These are phyloP conservation scores for Albifimbria verrucaria DNA, from an alignment of 2,329 filamentous ascomycete species.

Conservation along the genomic window DNA sequence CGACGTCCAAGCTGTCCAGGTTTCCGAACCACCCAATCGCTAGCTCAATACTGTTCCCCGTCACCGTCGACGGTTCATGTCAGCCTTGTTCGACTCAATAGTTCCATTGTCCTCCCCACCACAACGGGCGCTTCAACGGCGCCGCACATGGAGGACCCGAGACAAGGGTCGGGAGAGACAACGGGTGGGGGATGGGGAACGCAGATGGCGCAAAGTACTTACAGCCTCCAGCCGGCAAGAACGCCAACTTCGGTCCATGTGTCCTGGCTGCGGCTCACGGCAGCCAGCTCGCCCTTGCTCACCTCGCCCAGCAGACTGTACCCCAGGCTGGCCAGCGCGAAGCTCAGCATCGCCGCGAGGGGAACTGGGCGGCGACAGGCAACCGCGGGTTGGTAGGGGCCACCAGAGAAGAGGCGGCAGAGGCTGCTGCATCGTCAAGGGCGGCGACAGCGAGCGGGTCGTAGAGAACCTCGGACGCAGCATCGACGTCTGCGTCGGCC, in stretches of 20 bases:
- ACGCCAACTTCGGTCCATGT: constrained; percentile 59
- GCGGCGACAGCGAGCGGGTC: constrained; percentile 3
- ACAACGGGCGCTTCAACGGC: not conserved
- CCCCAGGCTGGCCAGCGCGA: constrained; percentile 61
- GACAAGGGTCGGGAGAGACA: not conserved
- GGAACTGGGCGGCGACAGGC: constrained; percentile 46
- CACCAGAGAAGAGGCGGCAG: not conserved
- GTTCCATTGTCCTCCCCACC: not conserved
- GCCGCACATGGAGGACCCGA: no score
- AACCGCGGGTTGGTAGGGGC: constrained; percentile 27
- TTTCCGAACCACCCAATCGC: constrained; percentile 69
- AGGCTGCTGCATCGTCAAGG: not conserved
- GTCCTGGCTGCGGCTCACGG: constrained; percentile 61
- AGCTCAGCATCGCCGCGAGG: constrained; percentile 51
- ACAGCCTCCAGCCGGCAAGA: constrained; percentile 53
- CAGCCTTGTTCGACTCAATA: not conserved
- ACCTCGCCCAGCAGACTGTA: constrained; percentile 60
- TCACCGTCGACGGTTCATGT: not conserved
- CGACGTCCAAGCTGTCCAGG: constrained; percentile 71
- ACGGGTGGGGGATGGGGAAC: not conserved
- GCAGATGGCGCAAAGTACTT: constrained; percentile 28
- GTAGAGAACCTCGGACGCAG: constrained; percentile 10
- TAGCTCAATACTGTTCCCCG: constrained; percentile 57
- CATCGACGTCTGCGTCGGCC: constrained; percentile 12
- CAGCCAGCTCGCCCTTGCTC: constrained; percentile 62